These are phyloP conservation scores for Podospora conica DNA, from an alignment of 495 filamentous ascomycete species.

Conservation along the genomic window DNA sequence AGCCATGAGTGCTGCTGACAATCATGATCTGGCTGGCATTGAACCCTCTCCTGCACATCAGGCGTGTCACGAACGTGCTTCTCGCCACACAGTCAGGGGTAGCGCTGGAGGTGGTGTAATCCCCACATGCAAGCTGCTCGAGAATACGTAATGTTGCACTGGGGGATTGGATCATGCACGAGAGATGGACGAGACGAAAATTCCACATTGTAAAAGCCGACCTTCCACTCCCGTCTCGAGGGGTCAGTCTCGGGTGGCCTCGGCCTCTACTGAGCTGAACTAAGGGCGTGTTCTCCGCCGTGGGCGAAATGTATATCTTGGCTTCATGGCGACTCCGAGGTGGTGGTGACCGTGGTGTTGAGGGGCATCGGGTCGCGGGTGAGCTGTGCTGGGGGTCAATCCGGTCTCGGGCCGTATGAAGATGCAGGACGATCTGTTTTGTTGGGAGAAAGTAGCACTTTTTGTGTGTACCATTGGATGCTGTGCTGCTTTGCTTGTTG, in stretches of 20 bases:
- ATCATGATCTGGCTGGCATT: not conserved
- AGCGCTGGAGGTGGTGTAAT: not conserved
- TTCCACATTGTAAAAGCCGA: too few relatives aligned
- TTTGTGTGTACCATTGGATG: not conserved
- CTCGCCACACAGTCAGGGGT: not conserved
- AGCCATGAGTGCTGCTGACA: too few relatives aligned
- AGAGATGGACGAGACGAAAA: not conserved
- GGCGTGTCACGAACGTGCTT: not conserved
- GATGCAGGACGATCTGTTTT: not conserved
- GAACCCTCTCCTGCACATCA: not conserved
- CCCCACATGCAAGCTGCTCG: not conserved
- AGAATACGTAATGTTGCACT: not conserved
- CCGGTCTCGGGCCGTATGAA: not conserved
- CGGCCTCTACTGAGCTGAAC: not conserved
- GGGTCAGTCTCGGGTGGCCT: not conserved
- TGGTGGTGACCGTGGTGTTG: not conserved
- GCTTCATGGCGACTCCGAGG: not conserved
- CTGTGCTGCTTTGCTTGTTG: not conserved
- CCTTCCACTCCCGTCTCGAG: not conserved
- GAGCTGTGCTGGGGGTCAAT: not conserved
- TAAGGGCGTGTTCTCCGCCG: not conserved
- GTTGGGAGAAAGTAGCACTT: conserved; percentile 2
- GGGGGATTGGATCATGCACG: not conserved
- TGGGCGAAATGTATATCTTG: not conserved
- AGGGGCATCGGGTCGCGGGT: too few relatives aligned